Evolutionary conservation across 129 eudicot genomes (phyloP), one percentile per base, ranked within the genome.

Genomic region (Silybum marianum): DNA sequence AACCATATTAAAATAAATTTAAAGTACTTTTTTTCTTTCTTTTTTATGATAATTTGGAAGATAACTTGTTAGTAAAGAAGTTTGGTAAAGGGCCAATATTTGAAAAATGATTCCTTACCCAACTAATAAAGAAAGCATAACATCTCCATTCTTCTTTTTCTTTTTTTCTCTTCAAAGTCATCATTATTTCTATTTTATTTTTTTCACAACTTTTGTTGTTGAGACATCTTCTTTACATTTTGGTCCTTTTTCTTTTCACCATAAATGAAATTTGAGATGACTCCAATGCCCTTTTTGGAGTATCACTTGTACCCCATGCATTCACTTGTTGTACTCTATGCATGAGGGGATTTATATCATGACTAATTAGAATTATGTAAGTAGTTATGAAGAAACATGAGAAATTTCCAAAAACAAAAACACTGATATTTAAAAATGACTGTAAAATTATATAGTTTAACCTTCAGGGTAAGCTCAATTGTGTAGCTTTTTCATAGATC

Each of bases 81-180:
- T 83, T 62, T 72, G 86, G 79, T 83, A 83, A 82, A 78, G 83
- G 24, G 67, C 7, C 78, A 78, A 78, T 71, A 28, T 78, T 22
- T 63, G 71, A 83, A 72, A 78, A 72, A 23, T 65, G 82, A 73
- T 78, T 73, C 79, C 83, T 83, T 83, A 78, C 86, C 86, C 79
- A 83, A 72, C 86, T 78, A 68, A 75, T 75, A 82, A 82, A 82
- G 81, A 82, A 75, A 76, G 85, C 85, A 82, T 18, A 82, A 69
- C 81, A 34, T 75, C 81, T 23, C 22, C 22, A 28, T 66, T 81
- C 74, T 81, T 40, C 42, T 63, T 24, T 19, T 34, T 72, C 42
- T 73, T 62, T 24, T 30, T 34, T 32, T 54, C 63, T 36, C 76
- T 48, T 76, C 85, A 69, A 82, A 82, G 81, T 40, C 77, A 82